Evolutionary conservation across 345 rosid genomes (phyloP).

Genomic region (Psidium guajava): DNA sequence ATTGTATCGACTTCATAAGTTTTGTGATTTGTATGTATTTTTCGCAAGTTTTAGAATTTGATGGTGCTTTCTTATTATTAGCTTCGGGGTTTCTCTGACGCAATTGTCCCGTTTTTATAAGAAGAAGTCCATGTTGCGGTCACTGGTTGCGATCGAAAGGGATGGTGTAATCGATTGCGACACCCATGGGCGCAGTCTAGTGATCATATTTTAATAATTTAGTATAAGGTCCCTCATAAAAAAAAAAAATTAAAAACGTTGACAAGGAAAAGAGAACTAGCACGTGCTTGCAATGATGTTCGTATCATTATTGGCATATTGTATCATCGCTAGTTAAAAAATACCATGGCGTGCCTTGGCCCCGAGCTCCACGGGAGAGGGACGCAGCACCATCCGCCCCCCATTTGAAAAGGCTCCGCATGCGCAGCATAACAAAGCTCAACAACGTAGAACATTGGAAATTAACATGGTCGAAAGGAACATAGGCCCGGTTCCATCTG

Average conservation of each 20-base stretch:
- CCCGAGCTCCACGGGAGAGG: background rate
- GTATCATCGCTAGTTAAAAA: background rate
- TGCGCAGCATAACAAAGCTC: background rate
- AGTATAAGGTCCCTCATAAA: background rate
- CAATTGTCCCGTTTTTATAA: background rate
- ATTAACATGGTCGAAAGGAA: background rate
- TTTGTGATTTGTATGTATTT: background rate
- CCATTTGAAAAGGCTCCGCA: background rate
- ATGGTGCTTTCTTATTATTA: background rate
- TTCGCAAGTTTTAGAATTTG: accelerated
- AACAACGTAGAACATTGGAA: background rate
- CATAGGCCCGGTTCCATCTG: background rate
- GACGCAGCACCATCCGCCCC: background rate
- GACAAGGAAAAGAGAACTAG: background rate
- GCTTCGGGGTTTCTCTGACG: background rate
- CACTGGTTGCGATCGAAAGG: background rate
- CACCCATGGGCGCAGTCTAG: background rate
- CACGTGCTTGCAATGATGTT: background rate
- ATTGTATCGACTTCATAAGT: background rate
- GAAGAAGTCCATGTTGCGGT: background rate
- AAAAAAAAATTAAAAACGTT: too few species aligned
- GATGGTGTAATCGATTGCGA: background rate
- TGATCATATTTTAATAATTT: background rate
- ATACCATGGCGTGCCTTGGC: background rate
- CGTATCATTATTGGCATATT: background rate